Evolutionary conservation across 305 asterid species (phyloP), one percentile per base, ranked within the genome.

Genomic region (Fraxinus sp.): DNA sequence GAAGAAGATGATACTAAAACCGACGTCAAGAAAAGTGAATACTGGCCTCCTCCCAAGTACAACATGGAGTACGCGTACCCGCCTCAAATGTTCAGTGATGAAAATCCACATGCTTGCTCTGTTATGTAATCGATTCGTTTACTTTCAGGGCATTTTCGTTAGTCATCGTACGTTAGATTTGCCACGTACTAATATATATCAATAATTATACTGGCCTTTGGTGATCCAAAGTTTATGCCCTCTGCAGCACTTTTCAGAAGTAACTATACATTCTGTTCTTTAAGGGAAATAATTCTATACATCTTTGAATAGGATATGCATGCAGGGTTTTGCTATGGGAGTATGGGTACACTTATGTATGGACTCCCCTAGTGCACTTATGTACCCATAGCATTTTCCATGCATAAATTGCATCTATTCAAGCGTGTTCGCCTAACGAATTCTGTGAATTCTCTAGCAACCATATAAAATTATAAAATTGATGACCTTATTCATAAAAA

Each of bases 41-140:
- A 90, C 44, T 89, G 89, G 94, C 90, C 93, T 13, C 90, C 92
- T 13, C 84, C 90, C 9, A 91, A 78, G 84, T 83, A 90, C 87
- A 85, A 89, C 90, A 83, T 87, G 91, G 98, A 92, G 78, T 81
- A 88, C 22, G 83, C 93, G 49, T 90, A 92, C 73, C 89, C 96
- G 7, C 94, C 95, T 86, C 97, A 92, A 78, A 44, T 93, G 24
- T 94, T 94, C 90, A 94, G 98, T 46, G 98, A 94, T 71, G 98
- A 94, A 82, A 94, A 94, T 78, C 98, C 98, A 1, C 84, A 95
- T 79, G 98, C 98, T 75, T 95, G 97, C 85, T 79, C 81, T 78
- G 80, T 95, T 71, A 92, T 95, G 98, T 95, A 86, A 89, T 16
- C 55, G 7, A 57, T 37, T 82, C 46, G 59, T 74, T 82, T 74